Conservation (phyloP, 2,329 filamentous ascomycete species). For the Ophidiomyces ophidiicola region DNA sequence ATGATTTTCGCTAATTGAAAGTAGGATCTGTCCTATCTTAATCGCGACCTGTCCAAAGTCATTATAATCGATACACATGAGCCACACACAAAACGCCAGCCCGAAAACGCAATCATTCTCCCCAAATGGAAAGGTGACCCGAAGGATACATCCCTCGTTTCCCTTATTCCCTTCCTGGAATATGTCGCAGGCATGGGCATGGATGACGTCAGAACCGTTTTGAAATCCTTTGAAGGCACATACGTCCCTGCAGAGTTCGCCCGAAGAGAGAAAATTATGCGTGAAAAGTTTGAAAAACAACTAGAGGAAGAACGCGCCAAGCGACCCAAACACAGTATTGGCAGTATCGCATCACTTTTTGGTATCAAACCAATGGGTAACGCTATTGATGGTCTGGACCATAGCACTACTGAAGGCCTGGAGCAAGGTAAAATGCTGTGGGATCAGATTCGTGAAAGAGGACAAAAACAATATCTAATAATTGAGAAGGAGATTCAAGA, state of each 20-base stretch:
- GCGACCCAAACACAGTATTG: constrained; percentile 48
- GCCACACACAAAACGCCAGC: constrained; percentile 71
- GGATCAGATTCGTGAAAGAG: constrained; percentile 84
- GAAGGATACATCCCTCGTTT: constrained; percentile 74
- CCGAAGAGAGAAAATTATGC: constrained; percentile 69
- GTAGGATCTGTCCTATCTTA: constrained; percentile 92
- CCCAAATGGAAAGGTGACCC: constrained; percentile 79
- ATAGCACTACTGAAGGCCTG: constrained; percentile 57
- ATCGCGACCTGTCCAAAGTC: constrained; percentile 88
- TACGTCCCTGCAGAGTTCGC: constrained; percentile 86
- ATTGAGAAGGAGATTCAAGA: constrained; percentile 84
- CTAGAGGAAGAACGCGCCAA: constrained; percentile 57
- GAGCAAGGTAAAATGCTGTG: constrained; percentile 94
- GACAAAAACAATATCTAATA: constrained; percentile 76
- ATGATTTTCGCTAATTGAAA: constrained; percentile 13
- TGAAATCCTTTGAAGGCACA: constrained; percentile 80
- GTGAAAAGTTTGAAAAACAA: constrained; percentile 72
- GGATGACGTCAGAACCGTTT: constrained; percentile 69
- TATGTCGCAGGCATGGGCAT: constrained; percentile 92
- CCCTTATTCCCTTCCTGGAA: constrained; percentile 90
- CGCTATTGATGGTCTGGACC: constrained; percentile 50
- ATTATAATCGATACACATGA: constrained; percentile 85
- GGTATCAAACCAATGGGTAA: constrained; percentile 60
- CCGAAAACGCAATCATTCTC: constrained; percentile 90
- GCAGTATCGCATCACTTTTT: constrained; percentile 57